Conservation (phyloP, 495 filamentous ascomycete species). For the Penicillium waksmanii region DNA sequence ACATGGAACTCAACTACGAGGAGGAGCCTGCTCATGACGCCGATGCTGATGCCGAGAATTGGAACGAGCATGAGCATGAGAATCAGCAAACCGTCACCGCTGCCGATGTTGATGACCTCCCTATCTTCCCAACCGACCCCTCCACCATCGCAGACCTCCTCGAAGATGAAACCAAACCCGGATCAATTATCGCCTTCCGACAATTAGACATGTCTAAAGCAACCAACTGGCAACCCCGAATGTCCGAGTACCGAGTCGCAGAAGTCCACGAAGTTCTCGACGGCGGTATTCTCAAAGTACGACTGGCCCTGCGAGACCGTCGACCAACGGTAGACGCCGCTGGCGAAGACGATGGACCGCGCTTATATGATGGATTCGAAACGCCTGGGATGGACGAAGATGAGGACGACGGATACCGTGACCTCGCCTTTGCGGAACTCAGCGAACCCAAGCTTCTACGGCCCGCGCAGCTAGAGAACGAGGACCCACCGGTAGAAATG, state of each 20-base stretch:
- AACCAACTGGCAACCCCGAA: conserved; percentile 76
- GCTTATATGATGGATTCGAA: conserved; percentile 67
- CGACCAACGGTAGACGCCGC: conserved; percentile 50
- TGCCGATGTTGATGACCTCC: conserved; percentile 56
- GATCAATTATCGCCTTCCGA: conserved; percentile 80
- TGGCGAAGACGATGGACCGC: conserved; percentile 56
- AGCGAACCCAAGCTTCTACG: conserved; percentile 64
- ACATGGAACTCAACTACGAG: conserved; percentile 58
- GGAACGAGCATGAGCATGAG: conserved; percentile 8
- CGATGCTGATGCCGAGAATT: conserved; percentile 13
- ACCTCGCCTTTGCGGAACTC: conserved; percentile 58
- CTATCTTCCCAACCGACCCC: conserved; percentile 66
- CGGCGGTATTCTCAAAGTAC: conserved; percentile 56
- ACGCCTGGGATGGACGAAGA: conserved; percentile 62
- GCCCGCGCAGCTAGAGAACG: conserved; percentile 25
- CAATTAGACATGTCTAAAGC: conserved; percentile 71
- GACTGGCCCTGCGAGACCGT: conserved; percentile 72
- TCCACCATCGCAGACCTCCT: conserved; percentile 56
- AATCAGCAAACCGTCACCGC: conserved; percentile 24
- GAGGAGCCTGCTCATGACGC: conserved; percentile 36
- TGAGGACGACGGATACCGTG: conserved; percentile 57
- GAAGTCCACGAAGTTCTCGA: conserved; percentile 57
- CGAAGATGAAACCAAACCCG: conserved; percentile 55
- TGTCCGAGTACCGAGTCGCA: conserved; percentile 70
- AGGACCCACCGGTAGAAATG: conserved; percentile 6